Evolutionary conservation across 2,329 filamentous ascomycete species (phyloP).

Genomic region (Paracamarosporium sp.): DNA sequence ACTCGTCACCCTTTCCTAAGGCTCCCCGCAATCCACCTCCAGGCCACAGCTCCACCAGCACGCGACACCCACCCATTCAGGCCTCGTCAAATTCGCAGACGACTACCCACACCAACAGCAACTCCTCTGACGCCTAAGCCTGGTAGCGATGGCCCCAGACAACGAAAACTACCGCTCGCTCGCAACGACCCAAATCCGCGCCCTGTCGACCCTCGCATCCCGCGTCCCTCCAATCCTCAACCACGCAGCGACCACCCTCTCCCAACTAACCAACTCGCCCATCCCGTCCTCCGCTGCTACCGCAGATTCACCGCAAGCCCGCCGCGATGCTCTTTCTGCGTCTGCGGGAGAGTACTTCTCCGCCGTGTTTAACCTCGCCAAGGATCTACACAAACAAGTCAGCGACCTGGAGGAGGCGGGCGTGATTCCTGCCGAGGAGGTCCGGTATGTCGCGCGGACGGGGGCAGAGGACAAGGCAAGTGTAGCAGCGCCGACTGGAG

Average conservation of each 20-base stretch:
- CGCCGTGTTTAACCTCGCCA: slow-evolving; percentile 63
- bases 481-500: background rate
- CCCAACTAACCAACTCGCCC: slow-evolving; percentile 59
- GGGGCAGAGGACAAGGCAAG: background rate
- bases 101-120: no score
- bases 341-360: slow-evolving; percentile 75
- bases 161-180: slow-evolving; percentile 33
- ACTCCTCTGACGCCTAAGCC: no score
- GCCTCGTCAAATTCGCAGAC: no score
- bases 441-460: slow-evolving; percentile 21
- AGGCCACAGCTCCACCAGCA: no score
- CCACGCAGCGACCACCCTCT: slow-evolving; percentile 80
- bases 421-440: slow-evolving; percentile 39
- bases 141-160: slow-evolving; percentile 10
- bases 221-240: slow-evolving; percentile 63
- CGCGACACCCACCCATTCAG: no score
- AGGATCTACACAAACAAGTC: slow-evolving; percentile 36
- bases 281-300: slow-evolving; percentile 55
- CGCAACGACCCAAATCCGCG: slow-evolving; percentile 41
- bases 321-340: slow-evolving; percentile 44
- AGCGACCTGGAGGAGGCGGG: slow-evolving; percentile 37
- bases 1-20: no score
- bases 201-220: slow-evolving; percentile 35
- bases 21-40: no score
- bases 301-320: slow-evolving; percentile 48